Conservation (phyloP, 495 filamentous ascomycete species). For the Aspergillus diversus region DNA sequence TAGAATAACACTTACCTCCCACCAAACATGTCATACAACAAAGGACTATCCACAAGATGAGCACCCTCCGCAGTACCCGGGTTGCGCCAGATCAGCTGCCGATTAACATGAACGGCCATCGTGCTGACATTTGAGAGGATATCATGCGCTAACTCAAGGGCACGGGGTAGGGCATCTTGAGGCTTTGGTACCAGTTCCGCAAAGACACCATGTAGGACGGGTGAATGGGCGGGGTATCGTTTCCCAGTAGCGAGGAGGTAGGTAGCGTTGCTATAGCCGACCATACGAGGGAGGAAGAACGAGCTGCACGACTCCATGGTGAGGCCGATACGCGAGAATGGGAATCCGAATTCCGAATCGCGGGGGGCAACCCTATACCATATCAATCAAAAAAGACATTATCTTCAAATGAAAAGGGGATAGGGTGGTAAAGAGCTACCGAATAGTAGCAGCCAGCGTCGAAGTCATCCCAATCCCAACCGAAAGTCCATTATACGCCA, state of each 20-base stretch:
- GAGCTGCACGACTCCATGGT: slow-evolving; percentile 66
- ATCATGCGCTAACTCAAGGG: slow-evolving; percentile 60
- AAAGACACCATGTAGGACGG: slow-evolving; percentile 55
- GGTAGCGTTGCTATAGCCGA: slow-evolving; percentile 60
- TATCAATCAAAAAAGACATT: too few relatives aligned
- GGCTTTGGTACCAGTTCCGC: slow-evolving; percentile 54
- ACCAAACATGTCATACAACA: too few relatives aligned
- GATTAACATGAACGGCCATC: slow-evolving; percentile 58
- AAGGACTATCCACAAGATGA: slow-evolving; percentile 54
- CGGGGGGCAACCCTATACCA: too few relatives aligned
- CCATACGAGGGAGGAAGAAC: slow-evolving; percentile 64
- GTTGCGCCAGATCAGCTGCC: slow-evolving; percentile 62
- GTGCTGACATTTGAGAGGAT: slow-evolving; percentile 61
- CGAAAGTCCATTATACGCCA: slow-evolving; percentile 61
- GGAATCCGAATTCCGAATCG: slow-evolving; percentile 56
- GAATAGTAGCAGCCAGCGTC: slow-evolving; percentile 59
- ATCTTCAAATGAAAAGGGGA: too few relatives aligned
- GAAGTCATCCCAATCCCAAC: slow-evolving; percentile 67
- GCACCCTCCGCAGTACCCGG: slow-evolving; percentile 57
- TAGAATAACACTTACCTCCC: too few relatives aligned
- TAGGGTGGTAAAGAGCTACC: too few relatives aligned
- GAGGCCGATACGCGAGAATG: slow-evolving; percentile 64
- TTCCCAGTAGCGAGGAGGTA: slow-evolving; percentile 49
- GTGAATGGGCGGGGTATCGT: slow-evolving; percentile 35
- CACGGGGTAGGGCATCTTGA: slow-evolving; percentile 56